Percentiles rank a stretch among this genome's conserved stretches.
These are phyloP conservation scores for Thamnidium elegans DNA, from an alignment of 192 early-diverging fungal species.

Conservation along the genomic window DNA sequence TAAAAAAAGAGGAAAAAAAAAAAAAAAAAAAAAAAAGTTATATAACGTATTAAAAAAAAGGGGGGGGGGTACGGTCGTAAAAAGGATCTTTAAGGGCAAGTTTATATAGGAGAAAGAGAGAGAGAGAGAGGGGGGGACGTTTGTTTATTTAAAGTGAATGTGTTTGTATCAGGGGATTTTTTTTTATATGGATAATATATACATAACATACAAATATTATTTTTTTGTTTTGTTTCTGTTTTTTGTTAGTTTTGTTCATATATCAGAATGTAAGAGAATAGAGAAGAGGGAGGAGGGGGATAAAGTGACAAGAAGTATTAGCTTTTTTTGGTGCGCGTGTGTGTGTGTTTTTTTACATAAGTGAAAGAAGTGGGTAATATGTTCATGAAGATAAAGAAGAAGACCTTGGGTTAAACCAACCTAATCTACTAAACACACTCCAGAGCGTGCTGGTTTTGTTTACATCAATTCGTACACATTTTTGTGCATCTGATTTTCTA, in stretches of 20 bases:
- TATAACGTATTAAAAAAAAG: neutral
- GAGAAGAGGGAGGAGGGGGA: too few relatives aligned
- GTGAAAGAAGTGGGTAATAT: too few relatives aligned
- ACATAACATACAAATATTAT: too few relatives aligned
- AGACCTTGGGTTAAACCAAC: slow-evolving; percentile 62
- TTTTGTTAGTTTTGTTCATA: too few relatives aligned
- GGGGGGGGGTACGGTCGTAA: neutral
- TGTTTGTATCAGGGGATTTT: too few relatives aligned
- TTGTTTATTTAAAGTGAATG: too few relatives aligned
- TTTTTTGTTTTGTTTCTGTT: too few relatives aligned
- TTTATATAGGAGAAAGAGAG: neutral
- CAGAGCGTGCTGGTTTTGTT: slow-evolving; percentile 90
- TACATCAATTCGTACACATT: slow-evolving; percentile 86
- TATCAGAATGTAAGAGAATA: too few relatives aligned
- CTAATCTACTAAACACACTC: slow-evolving; percentile 81
- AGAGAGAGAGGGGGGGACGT: neutral
- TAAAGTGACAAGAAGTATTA: too few relatives aligned
- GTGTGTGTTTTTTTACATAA: too few relatives aligned
- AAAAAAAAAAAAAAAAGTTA: neutral
- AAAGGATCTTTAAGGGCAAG: neutral
- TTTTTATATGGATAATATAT: too few relatives aligned
- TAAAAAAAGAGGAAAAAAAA: neutral
- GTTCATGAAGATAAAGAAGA: neutral
- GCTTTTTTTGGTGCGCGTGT: too few relatives aligned
- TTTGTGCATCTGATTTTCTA: slow-evolving; percentile 90